These are phyloP conservation scores for Aschersonia sp. DNA, from an alignment of 2,329 filamentous ascomycete species.

Conservation along the genomic window DNA sequence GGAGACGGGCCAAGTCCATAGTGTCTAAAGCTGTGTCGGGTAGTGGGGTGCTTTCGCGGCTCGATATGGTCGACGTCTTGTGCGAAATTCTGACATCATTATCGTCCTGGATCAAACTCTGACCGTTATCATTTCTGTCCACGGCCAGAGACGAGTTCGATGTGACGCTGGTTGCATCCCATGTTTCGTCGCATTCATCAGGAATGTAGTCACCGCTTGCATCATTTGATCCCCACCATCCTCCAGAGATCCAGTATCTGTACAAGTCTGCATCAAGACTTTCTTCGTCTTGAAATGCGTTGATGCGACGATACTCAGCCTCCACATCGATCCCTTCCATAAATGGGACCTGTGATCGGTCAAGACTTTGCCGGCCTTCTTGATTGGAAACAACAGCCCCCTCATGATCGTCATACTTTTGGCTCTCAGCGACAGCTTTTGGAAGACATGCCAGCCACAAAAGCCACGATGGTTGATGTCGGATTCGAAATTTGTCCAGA, in stretches of 20 bases:
- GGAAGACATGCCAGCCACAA: slow-evolving; percentile 28
- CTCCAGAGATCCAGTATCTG: slow-evolving; percentile 69
- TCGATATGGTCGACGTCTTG: slow-evolving; percentile 4
- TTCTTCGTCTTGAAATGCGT: slow-evolving; percentile 36
- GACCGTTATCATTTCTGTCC: slow-evolving; percentile 22
- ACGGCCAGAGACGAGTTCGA: slow-evolving; percentile 35
- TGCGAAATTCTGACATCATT: slow-evolving; percentile 38
- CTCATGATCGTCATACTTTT: neutral
- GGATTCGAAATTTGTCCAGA: slow-evolving; percentile 29
- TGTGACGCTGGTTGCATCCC: slow-evolving; percentile 71
- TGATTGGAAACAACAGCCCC: neutral
- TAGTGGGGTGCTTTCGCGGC: slow-evolving; percentile 40
- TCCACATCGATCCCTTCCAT: slow-evolving; percentile 67
- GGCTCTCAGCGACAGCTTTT: slow-evolving; percentile 3
- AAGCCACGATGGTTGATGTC: slow-evolving; percentile 34
- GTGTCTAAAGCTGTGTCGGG: slow-evolving; percentile 50
- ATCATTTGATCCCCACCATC: slow-evolving; percentile 75
- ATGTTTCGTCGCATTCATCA: slow-evolving; percentile 36
- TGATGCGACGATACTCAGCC: slow-evolving; percentile 53
- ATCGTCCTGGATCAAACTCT: slow-evolving; percentile 30
- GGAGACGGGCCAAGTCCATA: slow-evolving; percentile 59
- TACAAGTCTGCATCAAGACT: slow-evolving; percentile 65
- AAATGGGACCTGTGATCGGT: slow-evolving; percentile 38
- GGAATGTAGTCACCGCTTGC: slow-evolving; percentile 65
- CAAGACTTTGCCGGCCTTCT: slow-evolving; percentile 16